Evolutionary conservation across 495 filamentous ascomycete species (phyloP), one percentile per base, ranked within the genome.

Genomic region (Xylaria intraflava): DNA sequence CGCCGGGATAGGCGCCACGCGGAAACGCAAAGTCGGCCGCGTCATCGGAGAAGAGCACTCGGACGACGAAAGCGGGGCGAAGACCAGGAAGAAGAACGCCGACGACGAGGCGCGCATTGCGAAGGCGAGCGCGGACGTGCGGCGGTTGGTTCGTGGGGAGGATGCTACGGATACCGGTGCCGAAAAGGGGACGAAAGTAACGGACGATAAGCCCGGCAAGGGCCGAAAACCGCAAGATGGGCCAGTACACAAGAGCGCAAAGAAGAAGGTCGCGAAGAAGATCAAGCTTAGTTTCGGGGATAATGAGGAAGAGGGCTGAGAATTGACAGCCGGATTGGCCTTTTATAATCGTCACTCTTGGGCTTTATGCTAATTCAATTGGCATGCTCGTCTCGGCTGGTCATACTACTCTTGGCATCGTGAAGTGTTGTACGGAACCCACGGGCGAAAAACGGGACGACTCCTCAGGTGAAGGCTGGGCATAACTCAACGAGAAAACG

Each of bases 271-370:
- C 59, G 70, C 72, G 0, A 80, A 82, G 69, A 81, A 81, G 66
- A 74, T 82, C 51, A 80, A 80, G 69, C 68, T 82, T 40, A 80
- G 78, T 62, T 82, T 82, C 64, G 74, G 70, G 3, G 78, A 80
- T 48, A 75, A 77, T 24, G 73, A 77, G 44, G 76, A 38, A 64
- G 23, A 67, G 31, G 11, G 2, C 31, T 6, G 14, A 33, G 31
- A 33, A 33, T 7, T 10, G 27, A 9, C 4, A 29, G 27, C 27
- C 9, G 6, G 31, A 6, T 35, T 35, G 8, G 7, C n/a, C n/a
- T n/a, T n/a, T n/a, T n/a, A n/a, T n/a, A n/a, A n/a, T n/a, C n/a
- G n/a, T n/a, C n/a, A n/a, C n/a, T n/a, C n/a, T n/a, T n/a, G n/a
- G n/a, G n/a, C n/a, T n/a, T n/a, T n/a, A n/a, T n/a, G n/a, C n/a